These are phyloP conservation scores for Mortierella hygrophila DNA, from an alignment of 192 early-diverging fungal species.

Conservation along the genomic window DNA sequence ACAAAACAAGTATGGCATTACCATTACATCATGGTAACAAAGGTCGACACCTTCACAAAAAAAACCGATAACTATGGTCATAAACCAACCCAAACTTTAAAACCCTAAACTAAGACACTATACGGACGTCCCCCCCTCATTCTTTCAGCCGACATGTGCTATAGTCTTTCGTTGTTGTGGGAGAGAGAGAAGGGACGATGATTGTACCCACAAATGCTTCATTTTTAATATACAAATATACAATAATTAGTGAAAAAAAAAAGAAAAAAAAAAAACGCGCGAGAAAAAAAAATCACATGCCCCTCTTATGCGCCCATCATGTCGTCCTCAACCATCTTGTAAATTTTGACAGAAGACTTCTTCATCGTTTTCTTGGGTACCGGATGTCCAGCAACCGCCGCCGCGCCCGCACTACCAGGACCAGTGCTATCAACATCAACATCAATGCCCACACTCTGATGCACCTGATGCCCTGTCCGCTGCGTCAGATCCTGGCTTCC, in stretches of 20 bases:
- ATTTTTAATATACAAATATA: background rate
- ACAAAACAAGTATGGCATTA: too few species aligned
- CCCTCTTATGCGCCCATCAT: constrained; percentile 33
- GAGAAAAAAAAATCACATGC: background rate
- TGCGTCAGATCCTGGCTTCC: constrained; percentile 24
- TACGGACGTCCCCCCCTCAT: too few species aligned
- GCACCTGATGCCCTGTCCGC: background rate
- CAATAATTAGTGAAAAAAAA: background rate
- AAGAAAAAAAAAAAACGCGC: background rate
- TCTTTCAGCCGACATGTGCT: too few species aligned
- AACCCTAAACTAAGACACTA: too few species aligned
- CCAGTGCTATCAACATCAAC: background rate
- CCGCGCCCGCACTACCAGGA: background rate
- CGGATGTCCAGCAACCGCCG: background rate
- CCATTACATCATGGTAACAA: too few species aligned
- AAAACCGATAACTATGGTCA: too few species aligned
- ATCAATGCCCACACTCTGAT: background rate
- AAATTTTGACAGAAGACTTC: constrained; percentile 50
- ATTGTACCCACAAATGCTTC: background rate
- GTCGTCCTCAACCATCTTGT: constrained; percentile 57
- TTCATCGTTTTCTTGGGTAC: background rate
- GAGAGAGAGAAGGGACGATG: too few species aligned
- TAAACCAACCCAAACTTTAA: too few species aligned
- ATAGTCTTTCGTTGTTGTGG: background rate
- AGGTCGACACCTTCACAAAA: too few species aligned